Evolutionary conservation across 768 basidiomycete genomes (phyloP), one percentile per base, ranked within the genome.

Genomic region (Tulasnella sp.): DNA sequence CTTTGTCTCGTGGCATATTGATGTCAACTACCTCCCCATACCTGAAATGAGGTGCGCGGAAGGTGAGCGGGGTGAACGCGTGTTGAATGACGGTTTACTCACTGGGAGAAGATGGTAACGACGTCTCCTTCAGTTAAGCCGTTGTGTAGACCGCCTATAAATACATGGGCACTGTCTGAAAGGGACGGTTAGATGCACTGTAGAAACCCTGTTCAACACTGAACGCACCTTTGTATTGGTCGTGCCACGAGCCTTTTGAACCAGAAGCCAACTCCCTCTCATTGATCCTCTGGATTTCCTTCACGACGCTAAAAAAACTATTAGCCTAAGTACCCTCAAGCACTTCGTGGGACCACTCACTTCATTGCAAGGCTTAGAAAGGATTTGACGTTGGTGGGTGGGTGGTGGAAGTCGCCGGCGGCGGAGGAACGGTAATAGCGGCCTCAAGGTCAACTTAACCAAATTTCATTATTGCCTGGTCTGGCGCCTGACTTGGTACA

Each of bases 121-220:
- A 99, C 94, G 81, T 99, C 97, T 75, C 97, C 97, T 84, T 99
- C 97, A 2, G 97, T 97, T 69, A 99, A 85, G 79, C 96, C 95
- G 80, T 86, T 89, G 78, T 91, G 87, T 38, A 99, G 87, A 25
- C 97, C 96, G 58, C 97, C 96, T 75, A 94, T 86, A 82, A 95
- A 97, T 79, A 99, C 86, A 83, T 99, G 97, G 19, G 97, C 97
- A 67, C 96, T 97, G 83, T 98, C 96, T 91, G 78, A 38, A 14
- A 42, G 71, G 58, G 3, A 25, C 2, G 17, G 6, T 74, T 34
- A 76, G 78, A 39, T 79, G 40, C 67, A 78, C 79, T 76, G 25
- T 12, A 38, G 25, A 40, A 36, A 14, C 11, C 5, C 6, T 8
- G 15, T 14, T 75, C 19, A 37, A 49, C 17, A 64, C 25, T 19